Base-by-base conservation (phyloP, 257 asterid species). In the Verbena officinalis region DNA sequence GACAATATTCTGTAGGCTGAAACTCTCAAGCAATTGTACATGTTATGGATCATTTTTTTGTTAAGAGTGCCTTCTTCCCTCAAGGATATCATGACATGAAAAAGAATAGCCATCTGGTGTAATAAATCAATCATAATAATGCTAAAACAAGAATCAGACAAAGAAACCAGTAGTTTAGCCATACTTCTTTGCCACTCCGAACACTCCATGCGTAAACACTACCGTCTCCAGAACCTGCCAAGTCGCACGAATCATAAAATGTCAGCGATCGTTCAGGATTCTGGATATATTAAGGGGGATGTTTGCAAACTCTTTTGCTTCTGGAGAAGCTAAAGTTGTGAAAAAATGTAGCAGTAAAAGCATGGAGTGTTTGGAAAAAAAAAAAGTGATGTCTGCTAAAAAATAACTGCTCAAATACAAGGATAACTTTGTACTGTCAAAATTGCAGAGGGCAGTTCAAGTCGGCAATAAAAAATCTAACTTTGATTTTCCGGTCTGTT, bases 171-270 rank as follows among this genome's bases (percentile, higher is more conserved):
- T 52, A 55, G 45, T 16, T 65, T 38, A 62, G n/a, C 12, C 76
- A 9, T 85, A 92, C 97, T 75, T 94, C 97, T 84, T 90, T 90
- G 71, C 99, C 97, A 62, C 86, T 90, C 70, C 96, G 90, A 64
- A 86, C 95, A 75, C 88, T 86, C 97, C 97, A 94, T 71, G 86
- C 97, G 82, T 74, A 90, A 50, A 94, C 95, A 77, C 88, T 94
- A 54, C 99, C 97, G 70, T 94, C 95, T 38, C 96, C 99, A 65
- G 96, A 90, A 73, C 99, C 99, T 92, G 86, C 62, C 81, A 74
- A 68, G 64, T 13, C 58, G 54, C 70, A 66, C n/a, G 72, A 71
- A 67, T 61, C 69, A 64, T 40, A 34, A 31, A 13, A 40, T 22
- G 53, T 76, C 59, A 74, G 68, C 14, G 76, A 21, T 46, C 33